phyloP scores from a whole-genome alignment of 2,329 filamentous ascomycete species.

The Venturiaceae sp. region DNA sequence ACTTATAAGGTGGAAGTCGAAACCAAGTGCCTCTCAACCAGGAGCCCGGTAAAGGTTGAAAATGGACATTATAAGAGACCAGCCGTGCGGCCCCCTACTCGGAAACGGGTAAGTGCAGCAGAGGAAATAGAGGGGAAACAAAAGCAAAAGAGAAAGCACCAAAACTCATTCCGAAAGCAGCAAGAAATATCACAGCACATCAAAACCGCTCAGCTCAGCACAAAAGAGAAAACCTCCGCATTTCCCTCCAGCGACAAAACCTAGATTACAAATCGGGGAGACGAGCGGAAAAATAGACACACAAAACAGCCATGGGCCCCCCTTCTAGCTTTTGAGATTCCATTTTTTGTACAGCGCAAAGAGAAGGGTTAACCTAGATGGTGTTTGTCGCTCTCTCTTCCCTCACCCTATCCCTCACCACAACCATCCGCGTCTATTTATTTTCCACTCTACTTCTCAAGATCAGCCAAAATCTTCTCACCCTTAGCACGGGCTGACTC shows the following conservation, averaged over 20 bases:
- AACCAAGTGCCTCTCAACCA: too few species aligned
- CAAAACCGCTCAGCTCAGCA: too few species aligned
- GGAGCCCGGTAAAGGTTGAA: too few species aligned
- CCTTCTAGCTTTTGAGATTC: neutral
- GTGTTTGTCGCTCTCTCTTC: neutral
- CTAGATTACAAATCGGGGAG: slow-evolving; percentile 1
- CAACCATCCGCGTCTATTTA: neutral
- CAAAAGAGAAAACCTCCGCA: neutral
- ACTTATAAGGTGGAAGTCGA: too few species aligned
- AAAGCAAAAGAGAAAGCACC: too few species aligned
- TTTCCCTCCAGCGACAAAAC: neutral
- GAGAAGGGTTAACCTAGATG: neutral
- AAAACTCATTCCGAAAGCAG: too few species aligned
- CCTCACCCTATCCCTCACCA: neutral
- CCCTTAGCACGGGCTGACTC: slow-evolving; percentile 90
- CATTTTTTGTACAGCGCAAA: neutral
- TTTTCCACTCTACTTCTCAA: slow-evolving; percentile 35
- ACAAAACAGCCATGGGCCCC: neutral
- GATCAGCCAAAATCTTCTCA: slow-evolving; percentile 98
- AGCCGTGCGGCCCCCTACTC: too few species aligned
- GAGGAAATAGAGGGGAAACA: too few species aligned
- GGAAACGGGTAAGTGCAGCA: too few species aligned
- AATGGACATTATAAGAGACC: too few species aligned
- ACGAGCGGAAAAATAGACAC: neutral
- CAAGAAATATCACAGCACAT: too few species aligned